Evolutionary conservation across 2,329 filamentous ascomycete genomes (phyloP), one percentile per base, ranked within the genome.

Genomic region (Nemania bipapillata): DNA sequence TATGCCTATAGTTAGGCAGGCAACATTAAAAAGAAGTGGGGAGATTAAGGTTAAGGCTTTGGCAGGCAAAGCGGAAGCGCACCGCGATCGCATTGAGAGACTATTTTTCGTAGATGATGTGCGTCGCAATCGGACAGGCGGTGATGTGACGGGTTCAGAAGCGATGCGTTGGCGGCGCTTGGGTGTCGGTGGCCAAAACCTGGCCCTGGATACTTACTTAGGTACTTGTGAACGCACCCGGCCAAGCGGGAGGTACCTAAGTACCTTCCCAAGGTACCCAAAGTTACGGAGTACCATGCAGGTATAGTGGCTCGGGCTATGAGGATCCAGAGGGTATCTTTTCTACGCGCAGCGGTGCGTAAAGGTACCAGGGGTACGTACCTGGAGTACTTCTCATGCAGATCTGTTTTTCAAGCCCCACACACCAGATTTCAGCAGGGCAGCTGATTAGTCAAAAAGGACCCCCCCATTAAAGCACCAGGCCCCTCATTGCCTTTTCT

Each of bases 401-500:
- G 58, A 65, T 63, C 67, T 17, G 47, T 24, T 50, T 50, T 61
- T 32, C 4, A 7, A 9, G 60, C 63, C 71, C 71, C 70, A 70
- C 71, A 37, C 28, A n/a, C 45, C 47, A 65, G 68, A 72, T 70
- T 67, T 69, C 57, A 70, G 35, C 70, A 64, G 59, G 70, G 66
- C 72, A 74, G 74, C 73, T 78, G 76, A 79, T 79, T 78, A 79
- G 76, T 78, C 77, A 76, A 77, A 74, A 73, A 68, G n/a, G 68
- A 62, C 63, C 53, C 74, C 76, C 76, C 77, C 77, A 74, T 79
- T 78, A 77, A 78, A 78, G 76, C 72, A 74, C 73, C 72, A 62
- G 66, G 72, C 61, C 72, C 74, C 74, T 76, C 75, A 71, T 68
- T 72, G 70, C 69, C 74, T 71, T 75, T 76, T 73, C 71, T 74